A percentile compares a stretch with the other conserved stretches of the same genome.
phyloP scores from a whole-genome alignment of 371 early-diverging fungal genomes.

The Actinomortierella ambigua region DNA sequence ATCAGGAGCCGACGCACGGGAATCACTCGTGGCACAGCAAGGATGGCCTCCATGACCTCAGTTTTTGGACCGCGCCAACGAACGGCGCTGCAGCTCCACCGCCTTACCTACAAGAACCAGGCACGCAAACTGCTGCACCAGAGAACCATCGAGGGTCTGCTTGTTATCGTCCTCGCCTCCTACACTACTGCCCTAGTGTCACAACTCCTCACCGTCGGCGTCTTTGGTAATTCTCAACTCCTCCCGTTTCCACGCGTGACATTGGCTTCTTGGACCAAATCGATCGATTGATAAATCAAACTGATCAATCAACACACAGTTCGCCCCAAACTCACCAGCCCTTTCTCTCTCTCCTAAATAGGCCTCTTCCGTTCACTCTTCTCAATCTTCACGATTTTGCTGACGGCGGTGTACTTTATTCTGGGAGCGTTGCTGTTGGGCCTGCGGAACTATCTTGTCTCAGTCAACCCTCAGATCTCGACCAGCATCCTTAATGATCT shows the following conservation, averaged over 20 bases:
- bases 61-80: slow-evolving; percentile 29
- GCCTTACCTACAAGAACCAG: slow-evolving; percentile 34
- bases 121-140: slow-evolving; percentile 28
- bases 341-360: slow-evolving; percentile 5
- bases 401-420: slow-evolving; percentile 18
- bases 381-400: slow-evolving; percentile 15
- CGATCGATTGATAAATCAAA: no score
- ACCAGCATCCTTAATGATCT: slow-evolving; percentile 28
- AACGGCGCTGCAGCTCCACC: slow-evolving; percentile 28
- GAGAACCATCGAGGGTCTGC: slow-evolving; percentile 23
- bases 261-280: no score
- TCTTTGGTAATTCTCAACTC: no score
- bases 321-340: no score
- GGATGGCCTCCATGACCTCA: no score
- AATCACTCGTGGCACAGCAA: no score
- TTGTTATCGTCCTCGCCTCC: slow-evolving; percentile 19
- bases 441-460: slow-evolving; percentile 25
- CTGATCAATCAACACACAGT: no score
- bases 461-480: slow-evolving; percentile 41
- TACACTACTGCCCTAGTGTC: slow-evolving; percentile 27
- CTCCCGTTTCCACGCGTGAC: no score
- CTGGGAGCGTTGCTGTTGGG: slow-evolving; percentile 29
- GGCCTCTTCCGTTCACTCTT: slow-evolving; percentile 21
- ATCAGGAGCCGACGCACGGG: no score
- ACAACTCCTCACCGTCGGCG: slow-evolving; percentile 5